These are phyloP conservation scores for Suhomyces canberraensis DNA, from an alignment of 805 yeast genomes.

Conservation along the genomic window DNA sequence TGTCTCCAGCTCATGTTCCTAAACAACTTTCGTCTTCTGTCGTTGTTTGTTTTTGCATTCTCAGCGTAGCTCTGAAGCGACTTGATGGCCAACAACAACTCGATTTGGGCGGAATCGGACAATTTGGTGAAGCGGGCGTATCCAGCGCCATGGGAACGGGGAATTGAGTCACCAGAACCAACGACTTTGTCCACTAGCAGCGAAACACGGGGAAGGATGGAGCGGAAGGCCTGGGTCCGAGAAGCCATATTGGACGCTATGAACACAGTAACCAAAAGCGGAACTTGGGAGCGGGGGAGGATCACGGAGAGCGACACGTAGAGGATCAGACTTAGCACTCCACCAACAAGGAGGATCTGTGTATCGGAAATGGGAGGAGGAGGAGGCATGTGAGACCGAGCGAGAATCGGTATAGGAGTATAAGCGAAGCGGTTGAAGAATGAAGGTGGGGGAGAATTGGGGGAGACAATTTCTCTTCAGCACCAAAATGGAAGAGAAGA, in stretches of 20 bases:
- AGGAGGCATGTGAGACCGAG: not conserved
- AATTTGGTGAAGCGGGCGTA: slow-evolving; percentile 13
- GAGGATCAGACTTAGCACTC: slow-evolving; percentile 14
- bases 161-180: not conserved
- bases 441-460: too few species aligned
- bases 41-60: slow-evolving; percentile 43
- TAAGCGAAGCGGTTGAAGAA: too few species aligned
- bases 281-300: slow-evolving; percentile 22
- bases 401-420: too few species aligned
- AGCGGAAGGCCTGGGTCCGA: slow-evolving; percentile 21
- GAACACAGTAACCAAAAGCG: slow-evolving; percentile 27
- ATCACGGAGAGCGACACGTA: slow-evolving; percentile 19
- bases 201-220: slow-evolving; percentile 8
- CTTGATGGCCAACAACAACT: slow-evolving; percentile 41
- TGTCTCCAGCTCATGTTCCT: slow-evolving; percentile 53
- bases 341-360: slow-evolving; percentile 16
- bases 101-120: slow-evolving; percentile 21
- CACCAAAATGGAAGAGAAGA: too few species aligned
- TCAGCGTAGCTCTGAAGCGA: slow-evolving; percentile 45
- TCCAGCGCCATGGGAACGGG: slow-evolving; percentile 1
- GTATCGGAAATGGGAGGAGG: slow-evolving; percentile 12
- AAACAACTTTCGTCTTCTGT: slow-evolving; percentile 41
- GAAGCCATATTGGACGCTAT: slow-evolving; percentile 33
- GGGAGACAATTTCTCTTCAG: too few species aligned
- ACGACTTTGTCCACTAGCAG: slow-evolving; percentile 1